These are phyloP conservation scores for Bisporella sp. DNA, from an alignment of 2,329 filamentous ascomycete genomes.

Conservation along the genomic window DNA sequence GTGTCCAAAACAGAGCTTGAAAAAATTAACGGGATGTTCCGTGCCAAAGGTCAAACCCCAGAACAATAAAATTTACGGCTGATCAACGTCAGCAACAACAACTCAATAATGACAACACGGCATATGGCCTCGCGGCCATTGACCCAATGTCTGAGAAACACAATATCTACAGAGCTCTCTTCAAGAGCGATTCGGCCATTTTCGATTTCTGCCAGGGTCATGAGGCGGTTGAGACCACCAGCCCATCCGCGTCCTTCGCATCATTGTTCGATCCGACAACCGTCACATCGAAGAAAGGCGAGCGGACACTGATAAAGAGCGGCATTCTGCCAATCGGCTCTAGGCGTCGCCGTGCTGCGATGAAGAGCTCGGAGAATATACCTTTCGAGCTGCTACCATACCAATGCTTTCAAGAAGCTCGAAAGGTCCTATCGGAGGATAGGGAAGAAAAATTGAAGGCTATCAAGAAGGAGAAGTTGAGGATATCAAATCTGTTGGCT, in stretches of 20 bases:
- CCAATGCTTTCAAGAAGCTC: conserved; percentile 95
- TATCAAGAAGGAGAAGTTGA: conserved; percentile 60
- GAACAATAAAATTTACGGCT: conserved; percentile 17
- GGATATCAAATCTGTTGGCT: conserved; percentile 61
- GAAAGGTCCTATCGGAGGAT: conserved; percentile 74
- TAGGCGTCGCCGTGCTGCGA: conserved; percentile 70
- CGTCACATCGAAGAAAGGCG: conserved; percentile 56
- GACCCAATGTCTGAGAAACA: conserved; percentile 43
- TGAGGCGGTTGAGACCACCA: conserved; percentile 28
- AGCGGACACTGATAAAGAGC: conserved; percentile 60
- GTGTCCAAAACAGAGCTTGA: conserved; percentile 4
- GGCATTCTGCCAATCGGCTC: conserved; percentile 74
- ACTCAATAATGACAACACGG: conserved; percentile 48
- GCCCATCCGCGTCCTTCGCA: conserved; percentile 19
- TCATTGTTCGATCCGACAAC: conserved; percentile 57
- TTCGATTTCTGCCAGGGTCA: conserved; percentile 30
- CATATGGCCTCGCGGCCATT: conserved; percentile 52
- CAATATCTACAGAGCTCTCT: conserved; percentile 21
- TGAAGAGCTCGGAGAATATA: conserved; percentile 55
- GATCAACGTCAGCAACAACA: conserved; percentile 13
- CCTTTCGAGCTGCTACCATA: conserved; percentile 94
- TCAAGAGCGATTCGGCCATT: conserved; percentile 21
- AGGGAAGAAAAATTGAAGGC: conserved; percentile 65
- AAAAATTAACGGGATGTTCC: conserved; percentile 21
- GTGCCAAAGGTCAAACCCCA: conserved; percentile 7